Conservation (phyloP, 108 stramenopile genomes). For the Stephanodiscus triporus region DNA sequence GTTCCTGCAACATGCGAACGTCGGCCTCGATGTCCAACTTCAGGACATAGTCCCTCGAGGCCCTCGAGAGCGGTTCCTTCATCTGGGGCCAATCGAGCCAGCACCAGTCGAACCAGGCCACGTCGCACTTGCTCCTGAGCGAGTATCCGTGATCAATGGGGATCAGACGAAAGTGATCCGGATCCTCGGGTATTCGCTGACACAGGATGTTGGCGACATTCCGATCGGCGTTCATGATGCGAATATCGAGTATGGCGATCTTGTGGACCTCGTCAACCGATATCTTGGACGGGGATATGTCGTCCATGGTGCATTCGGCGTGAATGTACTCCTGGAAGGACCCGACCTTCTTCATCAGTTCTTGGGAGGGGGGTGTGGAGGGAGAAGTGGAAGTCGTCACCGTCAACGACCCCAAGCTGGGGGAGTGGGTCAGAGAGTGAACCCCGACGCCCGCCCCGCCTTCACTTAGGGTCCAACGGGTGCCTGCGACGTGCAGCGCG, state of each 20-base stretch:
- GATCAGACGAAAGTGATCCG: conserved; percentile 75
- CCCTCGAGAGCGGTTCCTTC: conserved; percentile 77
- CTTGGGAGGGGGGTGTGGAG: conserved; percentile 7
- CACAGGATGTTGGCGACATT: conserved; percentile 95
- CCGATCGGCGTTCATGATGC: conserved; percentile 96
- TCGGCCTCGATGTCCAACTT: conserved; percentile 81
- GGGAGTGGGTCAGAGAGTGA: conserved; percentile 59
- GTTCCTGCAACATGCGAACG: conserved; percentile 63
- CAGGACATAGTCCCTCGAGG: conserved; percentile 67
- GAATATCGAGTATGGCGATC: conserved; percentile 97
- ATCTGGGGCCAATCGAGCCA: conserved; percentile 98
- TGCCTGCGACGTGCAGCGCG: conserved; percentile 81
- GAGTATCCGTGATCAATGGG: conserved; percentile 99
- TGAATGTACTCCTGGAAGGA: conserved; percentile 93
- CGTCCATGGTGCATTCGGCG: conserved; percentile 91
- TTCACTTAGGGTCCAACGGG: conserved; percentile 62
- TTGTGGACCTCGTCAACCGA: conserved; percentile 93
- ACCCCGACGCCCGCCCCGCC: conserved; percentile 87
- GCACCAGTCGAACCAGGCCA: conserved; percentile 99
- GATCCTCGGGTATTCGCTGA: conserved; percentile 70
- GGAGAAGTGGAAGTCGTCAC: conserved; percentile 4
- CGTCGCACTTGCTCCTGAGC: conserved; percentile 88
- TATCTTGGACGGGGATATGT: conserved; percentile 85
- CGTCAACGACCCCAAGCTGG: neutral
- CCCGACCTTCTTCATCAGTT: conserved; percentile 82